phyloP scores from a whole-genome alignment of 805 yeast genomes.

The Yamadazyma laniorum region DNA sequence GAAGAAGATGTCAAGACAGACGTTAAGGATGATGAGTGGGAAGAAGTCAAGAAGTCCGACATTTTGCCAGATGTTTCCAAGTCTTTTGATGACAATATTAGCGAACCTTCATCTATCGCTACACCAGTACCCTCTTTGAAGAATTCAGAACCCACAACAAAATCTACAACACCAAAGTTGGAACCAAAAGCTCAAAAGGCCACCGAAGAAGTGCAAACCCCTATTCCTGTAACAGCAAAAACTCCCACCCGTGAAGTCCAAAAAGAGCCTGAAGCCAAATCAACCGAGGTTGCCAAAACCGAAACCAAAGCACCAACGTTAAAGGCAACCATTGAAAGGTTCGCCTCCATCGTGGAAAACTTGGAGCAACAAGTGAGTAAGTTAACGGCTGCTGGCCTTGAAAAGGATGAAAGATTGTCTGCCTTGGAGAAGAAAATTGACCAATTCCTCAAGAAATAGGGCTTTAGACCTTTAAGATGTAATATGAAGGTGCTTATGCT shows the following conservation, averaged over 20 bases:
- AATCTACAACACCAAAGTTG: constrained; percentile 1
- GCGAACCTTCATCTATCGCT: constrained; percentile 9
- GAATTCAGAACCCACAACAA: constrained; percentile 4
- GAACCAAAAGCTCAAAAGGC: background rate
- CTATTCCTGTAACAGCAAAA: constrained; percentile 1
- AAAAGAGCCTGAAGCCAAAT: constrained; percentile 15
- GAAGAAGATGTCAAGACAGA: constrained; percentile 29
- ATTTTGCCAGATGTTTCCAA: constrained; percentile 5
- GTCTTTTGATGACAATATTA: constrained; percentile 11
- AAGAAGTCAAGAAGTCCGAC: constrained; percentile 33
- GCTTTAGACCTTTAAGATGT: background rate
- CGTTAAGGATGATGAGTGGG: constrained; percentile 41
- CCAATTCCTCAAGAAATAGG: constrained; percentile 43
- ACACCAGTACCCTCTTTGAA: constrained; percentile 14
- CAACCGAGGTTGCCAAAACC: constrained; percentile 20
- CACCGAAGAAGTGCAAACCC: constrained; percentile 6
- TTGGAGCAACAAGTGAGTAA: constrained; percentile 56
- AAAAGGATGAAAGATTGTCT: constrained; percentile 61
- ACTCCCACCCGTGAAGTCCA: background rate
- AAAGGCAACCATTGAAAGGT: constrained; percentile 67
- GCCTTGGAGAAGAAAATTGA: constrained; percentile 63
- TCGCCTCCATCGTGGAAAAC: constrained; percentile 54
- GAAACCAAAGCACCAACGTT: constrained; percentile 55
- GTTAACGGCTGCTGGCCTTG: constrained; percentile 53
- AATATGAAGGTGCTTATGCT: background rate